Base-by-base conservation (phyloP, 495 filamentous ascomycete genomes). In the Melanomma pulvis-pyrius region DNA sequence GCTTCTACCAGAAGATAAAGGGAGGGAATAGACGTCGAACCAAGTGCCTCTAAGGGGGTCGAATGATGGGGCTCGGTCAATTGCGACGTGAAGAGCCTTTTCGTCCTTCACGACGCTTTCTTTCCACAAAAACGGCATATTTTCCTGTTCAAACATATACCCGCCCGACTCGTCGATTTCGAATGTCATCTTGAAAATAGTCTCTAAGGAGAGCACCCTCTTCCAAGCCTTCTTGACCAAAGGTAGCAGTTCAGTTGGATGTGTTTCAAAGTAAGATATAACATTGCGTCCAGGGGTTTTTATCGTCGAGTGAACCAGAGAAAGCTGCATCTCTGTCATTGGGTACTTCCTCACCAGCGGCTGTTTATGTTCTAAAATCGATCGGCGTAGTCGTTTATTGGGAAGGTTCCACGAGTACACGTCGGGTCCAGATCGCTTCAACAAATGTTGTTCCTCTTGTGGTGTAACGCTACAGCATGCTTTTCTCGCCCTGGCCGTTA, bases 161-260 rank as follows among this genome's bases (percentile, higher is more conserved):
- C 28, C 50, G 1, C 28, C n/a, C n/a, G 12, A n/a, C 13, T 48
- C 61, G 13, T 26, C 9, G 9, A 49, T 22, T 21, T 32, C 21
- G 8, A 50, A 32, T 1, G 3, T 11, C 12, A 22, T 64, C 29
- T 41, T 19, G 28, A 64, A 57, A 22, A 64, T 64, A 1, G 51
- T 36, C 36, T 64, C 61, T 11, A 15, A 17, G 0, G 22, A 19
- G 8, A 64, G 7, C 1, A 57, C 51, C 1, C 32, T 28, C 21
- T 34, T 46, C 50, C 61, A 64, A 21, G 61, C 61, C 9, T 15
- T 15, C 22, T 57, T 64, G n/a, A n/a, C n/a, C 28, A 64, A 11
- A 1, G 25, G 1, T 8, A 34, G 48, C 17, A 64, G 9, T 15
- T 49, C 12, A 15, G 47, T 17, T 7, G 50, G 17, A 1, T 21